Conservation (phyloP, 2,329 filamentous ascomycete species). For the Sporothrix sp. region DNA sequence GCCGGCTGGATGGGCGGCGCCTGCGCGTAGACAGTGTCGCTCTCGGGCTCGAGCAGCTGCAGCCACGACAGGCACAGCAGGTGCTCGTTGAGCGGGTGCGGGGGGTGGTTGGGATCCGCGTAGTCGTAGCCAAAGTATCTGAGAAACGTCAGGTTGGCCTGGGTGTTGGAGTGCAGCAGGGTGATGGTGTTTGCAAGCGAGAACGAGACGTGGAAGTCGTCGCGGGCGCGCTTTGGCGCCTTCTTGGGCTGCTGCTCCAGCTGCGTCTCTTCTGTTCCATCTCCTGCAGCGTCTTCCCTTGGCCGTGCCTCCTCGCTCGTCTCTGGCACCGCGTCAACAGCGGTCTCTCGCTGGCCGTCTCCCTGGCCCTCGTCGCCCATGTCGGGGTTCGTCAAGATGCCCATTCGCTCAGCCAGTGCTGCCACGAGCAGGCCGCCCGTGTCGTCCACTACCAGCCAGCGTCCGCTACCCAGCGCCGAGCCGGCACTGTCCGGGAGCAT, state of each 20-base stretch:
- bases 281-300: background rate
- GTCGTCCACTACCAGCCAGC: conserved; percentile 81
- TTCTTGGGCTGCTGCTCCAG: background rate
- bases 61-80: conserved; percentile 85
- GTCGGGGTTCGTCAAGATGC: conserved; percentile 48
- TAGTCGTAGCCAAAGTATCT: conserved; percentile 84
- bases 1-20: conserved; percentile 51
- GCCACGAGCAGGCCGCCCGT: conserved; percentile 75
- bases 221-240: conserved; percentile 21
- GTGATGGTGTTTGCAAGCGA: conserved; percentile 68
- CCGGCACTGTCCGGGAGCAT: background rate
- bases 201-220: conserved; percentile 54
- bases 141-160: conserved; percentile 78
- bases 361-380: background rate
- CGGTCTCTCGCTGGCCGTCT: background rate
- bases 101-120: conserved; percentile 50
- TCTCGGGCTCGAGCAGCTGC: conserved; percentile 68
- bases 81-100: conserved; percentile 73
- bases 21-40: conserved; percentile 63
- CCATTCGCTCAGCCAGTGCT: conserved; percentile 81
- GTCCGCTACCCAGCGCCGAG: conserved; percentile 23
- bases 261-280: background rate
- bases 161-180: conserved; percentile 68
- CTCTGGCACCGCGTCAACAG: background rate
- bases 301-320: background rate